Percentiles rank a stretch among this genome's conserved stretches.
Conservation (phyloP, 2,329 filamentous ascomycete species). For the Byssochlamys sp. region DNA sequence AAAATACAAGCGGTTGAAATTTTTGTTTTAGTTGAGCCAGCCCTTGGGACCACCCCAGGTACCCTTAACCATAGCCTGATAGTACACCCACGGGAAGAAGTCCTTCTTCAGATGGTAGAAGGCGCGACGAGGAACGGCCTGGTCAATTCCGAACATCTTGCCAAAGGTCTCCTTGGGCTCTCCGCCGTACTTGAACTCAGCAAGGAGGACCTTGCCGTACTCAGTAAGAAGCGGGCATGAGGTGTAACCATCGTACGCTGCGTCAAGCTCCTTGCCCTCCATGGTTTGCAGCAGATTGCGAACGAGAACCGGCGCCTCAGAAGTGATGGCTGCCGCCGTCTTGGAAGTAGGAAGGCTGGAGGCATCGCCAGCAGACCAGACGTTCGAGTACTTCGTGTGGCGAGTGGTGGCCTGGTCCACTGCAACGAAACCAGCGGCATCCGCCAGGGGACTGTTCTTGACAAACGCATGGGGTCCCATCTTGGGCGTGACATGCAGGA, state of each 20-base stretch:
- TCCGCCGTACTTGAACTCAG: constrained; percentile 57
- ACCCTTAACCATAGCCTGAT: constrained; percentile 51
- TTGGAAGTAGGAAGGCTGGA: constrained; percentile 52
- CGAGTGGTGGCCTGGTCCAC: constrained; percentile 46
- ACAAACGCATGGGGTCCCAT: constrained; percentile 50
- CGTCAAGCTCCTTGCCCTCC: constrained; percentile 38
- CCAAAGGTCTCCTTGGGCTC: constrained; percentile 55
- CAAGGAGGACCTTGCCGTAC: constrained; percentile 54
- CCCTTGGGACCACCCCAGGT: constrained; percentile 54
- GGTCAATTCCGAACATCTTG: constrained; percentile 47
- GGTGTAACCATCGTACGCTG: constrained; percentile 46
- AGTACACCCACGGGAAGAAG: constrained; percentile 60
- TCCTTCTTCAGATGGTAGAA: constrained; percentile 59
- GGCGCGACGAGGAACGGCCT: constrained; percentile 44
- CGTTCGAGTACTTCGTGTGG: constrained; percentile 47
- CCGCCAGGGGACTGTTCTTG: constrained; percentile 45
- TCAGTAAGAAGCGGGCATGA: constrained; percentile 48
- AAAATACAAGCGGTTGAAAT: neutral
- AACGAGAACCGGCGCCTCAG: constrained; percentile 44
- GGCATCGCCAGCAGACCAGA: constrained; percentile 52
- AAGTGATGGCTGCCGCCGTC: constrained; percentile 46
- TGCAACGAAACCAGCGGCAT: constrained; percentile 50
- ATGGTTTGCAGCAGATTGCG: constrained; percentile 38
- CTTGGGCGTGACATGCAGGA: constrained; percentile 51
- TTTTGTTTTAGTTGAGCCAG: constrained; percentile 20